Evolutionary conservation across 805 yeast species (phyloP), one percentile per base, ranked within the genome.

Genomic region (Schwanniomyces polymorphus): DNA sequence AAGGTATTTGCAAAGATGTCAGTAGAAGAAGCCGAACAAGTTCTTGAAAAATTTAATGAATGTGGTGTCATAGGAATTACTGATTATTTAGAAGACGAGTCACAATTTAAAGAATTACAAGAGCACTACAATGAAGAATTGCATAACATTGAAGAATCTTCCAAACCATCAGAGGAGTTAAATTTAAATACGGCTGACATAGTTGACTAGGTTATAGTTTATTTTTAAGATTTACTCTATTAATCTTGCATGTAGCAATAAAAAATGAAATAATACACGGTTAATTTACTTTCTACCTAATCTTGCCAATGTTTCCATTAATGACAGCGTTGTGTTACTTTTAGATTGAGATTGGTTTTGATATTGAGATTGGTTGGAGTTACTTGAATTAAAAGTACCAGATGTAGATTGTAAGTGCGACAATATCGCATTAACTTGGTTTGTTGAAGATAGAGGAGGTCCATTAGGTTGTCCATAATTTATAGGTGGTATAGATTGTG

Each of bases 51-150:
- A 43, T 84, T 92, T 59, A 86, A 89, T 55, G 82, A 85, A 58
- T 86, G 91, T 59, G 91, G 88, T 9, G 91, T 90, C 27, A 84
- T 92, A 59, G 90, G 92, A 29, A 83, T 92, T 34, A 87, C 84
- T 55, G 96, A 86, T 0, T 67, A 85, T 31, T 65, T 87, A 45
- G 94, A 88, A 54, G 81, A 86, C 60, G 91, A 86, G 60, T 72
- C 78, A 17, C 88, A 88, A 47, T 88, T 86, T 64, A 65, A 79
- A 45, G 72, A 75, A 48, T 63, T 80, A 44, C 75, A 79, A 55
- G 68, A 78, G 46, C 79, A 81, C 48, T 80, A 78, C 42, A 65
- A 65, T 12, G 70, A 65, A 37, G 52, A 44, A 21, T 41, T 39
- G 31, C 48, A 49, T 8, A 47, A 43, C 31, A 42, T 31, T 9